These are phyloP conservation scores for Selenicereus undatus DNA, from an alignment of 148 eudicot genomes.

Conservation along the genomic window DNA sequence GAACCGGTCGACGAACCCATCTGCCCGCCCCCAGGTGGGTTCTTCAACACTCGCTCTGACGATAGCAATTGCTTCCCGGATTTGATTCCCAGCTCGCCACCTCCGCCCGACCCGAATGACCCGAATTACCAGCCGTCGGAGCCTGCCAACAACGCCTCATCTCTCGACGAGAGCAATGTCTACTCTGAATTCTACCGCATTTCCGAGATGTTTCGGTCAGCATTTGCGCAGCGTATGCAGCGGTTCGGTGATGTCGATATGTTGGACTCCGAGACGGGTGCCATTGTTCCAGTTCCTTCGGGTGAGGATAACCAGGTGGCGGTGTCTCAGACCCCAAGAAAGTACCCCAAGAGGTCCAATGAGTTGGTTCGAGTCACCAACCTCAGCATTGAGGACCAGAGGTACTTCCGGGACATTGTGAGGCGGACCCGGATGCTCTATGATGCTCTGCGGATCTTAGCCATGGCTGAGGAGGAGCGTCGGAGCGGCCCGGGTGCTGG, in stretches of 20 bases:
- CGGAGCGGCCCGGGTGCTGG: slow-evolving; percentile 27
- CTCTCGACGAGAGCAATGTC: slow-evolving; percentile 27
- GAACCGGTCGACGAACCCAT: slow-evolving; percentile 52
- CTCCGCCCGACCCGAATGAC: slow-evolving; percentile 19
- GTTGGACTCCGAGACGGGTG: slow-evolving; percentile 40
- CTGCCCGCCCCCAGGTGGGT: slow-evolving; percentile 6
- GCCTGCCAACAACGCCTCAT: not conserved
- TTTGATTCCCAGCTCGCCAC: slow-evolving; percentile 25
- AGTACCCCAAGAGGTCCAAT: slow-evolving; percentile 42
- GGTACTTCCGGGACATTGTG: slow-evolving; percentile 52
- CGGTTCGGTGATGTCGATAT: slow-evolving; percentile 8
- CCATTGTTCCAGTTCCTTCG: slow-evolving; percentile 47
- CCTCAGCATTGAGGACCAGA: slow-evolving; percentile 44
- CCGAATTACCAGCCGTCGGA: slow-evolving; percentile 13
- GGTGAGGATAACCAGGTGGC: slow-evolving; percentile 19
- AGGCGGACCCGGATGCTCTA: slow-evolving; percentile 61
- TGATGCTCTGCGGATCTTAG: slow-evolving; percentile 52
- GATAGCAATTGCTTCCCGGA: not conserved
- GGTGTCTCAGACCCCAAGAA: slow-evolving; percentile 7
- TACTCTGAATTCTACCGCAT: slow-evolving; percentile 49
- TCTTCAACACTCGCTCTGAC: not conserved
- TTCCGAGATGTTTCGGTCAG: slow-evolving; percentile 40
- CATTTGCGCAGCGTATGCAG: slow-evolving; percentile 27
- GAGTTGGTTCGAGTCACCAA: slow-evolving; percentile 72
- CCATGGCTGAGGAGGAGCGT: slow-evolving; percentile 46